Evolutionary conservation across 2,329 filamentous ascomycete species (phyloP), one percentile per base, ranked within the genome.

Genomic region (Fusarium burgessii): DNA sequence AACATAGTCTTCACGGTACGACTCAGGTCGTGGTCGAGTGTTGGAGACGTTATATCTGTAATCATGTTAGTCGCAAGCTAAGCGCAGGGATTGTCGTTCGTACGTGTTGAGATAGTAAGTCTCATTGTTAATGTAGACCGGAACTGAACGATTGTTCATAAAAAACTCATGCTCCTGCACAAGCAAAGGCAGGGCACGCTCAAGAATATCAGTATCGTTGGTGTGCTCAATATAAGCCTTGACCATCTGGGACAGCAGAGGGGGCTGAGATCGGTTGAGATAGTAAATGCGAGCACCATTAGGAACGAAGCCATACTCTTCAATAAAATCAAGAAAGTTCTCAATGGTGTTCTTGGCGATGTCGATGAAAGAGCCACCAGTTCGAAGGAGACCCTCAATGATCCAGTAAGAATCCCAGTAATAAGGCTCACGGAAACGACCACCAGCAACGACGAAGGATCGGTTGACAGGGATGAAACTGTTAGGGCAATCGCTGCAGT

Each of bases 401-500:
- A 92, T 90, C 89, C 89, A 91, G 80, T 87, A 92, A 35, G 88
- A 90, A 77, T 92, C 90, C 90, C 90, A 92, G 78, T 92, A 92
- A 76, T 92, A 92, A 3, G 89, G 86, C 78, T 92, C 90, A 36
- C 90, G 84, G 82, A 92, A 92, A 33, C 90, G 88, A n/a, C 90
- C 90, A 15, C 90, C 90, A 6, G 90, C 90, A 18, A 92, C 86
- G n/a, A 92, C 89, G 74, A 92, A 92, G 6, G 89, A 90, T 62
- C 88, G 87, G 74, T 90, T 91, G 64, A 92, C 77, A 10, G 89
- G 88, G 60, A 92, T 88, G 79, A 90, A 92, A 76, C 89, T 91
- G 73, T 86, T 85, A 36, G 89, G 88, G 67, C 90, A 92, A 36
- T 84, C 84, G 12, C 83, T 81, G 81, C 90, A 92, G 72, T 85